These are phyloP conservation scores for Acanthamoeba culbertsoni DNA, from an alignment of 208 protist genomes.

Conservation along the genomic window DNA sequence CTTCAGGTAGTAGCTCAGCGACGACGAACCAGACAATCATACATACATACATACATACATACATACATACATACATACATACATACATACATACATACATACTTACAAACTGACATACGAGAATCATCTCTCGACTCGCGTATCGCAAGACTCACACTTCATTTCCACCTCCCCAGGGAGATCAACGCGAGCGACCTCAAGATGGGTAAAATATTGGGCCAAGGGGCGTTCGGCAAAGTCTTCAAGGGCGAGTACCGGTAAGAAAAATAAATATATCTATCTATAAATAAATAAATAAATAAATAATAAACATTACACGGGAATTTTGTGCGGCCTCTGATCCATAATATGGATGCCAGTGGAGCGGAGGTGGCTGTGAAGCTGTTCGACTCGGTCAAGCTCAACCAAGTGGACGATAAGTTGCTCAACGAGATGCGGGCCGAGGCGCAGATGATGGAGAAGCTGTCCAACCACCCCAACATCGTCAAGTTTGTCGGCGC, in stretches of 20 bases:
- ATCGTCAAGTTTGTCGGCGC: conserved; percentile 32
- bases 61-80: too few species aligned
- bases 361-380: conserved; percentile 18
- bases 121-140: not conserved
- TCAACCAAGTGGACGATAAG: not conserved
- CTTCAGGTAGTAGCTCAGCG: not conserved
- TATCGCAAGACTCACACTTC: too few species aligned
- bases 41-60: too few species aligned
- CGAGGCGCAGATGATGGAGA: conserved; percentile 39
- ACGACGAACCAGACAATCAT: too few species aligned
- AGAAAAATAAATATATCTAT: not conserved
- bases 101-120: not conserved
- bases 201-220: not conserved
- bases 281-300: not conserved
- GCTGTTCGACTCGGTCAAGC: not conserved
- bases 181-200: not conserved
- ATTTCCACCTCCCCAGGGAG: not conserved
- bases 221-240: conserved; percentile 34
- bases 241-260: conserved; percentile 32
- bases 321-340: too few species aligned
- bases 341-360: not conserved
- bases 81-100: too few species aligned
- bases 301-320: too few species aligned
- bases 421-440: not conserved
- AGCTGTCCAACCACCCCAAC: conserved; percentile 26